Base-by-base conservation (phyloP, 345 rosid genomes). In the Euphorbia lathyris region DNA sequence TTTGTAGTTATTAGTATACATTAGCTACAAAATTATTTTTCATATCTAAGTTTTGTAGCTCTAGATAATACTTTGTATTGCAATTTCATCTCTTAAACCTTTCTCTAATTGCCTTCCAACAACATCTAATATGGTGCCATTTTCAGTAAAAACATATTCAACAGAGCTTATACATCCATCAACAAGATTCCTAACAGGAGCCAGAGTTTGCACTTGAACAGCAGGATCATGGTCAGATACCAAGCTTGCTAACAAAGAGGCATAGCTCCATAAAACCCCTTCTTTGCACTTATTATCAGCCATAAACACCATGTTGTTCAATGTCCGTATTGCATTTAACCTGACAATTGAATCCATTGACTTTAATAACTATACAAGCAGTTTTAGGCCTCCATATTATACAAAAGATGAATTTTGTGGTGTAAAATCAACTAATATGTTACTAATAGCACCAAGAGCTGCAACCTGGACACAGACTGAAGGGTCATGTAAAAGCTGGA, bases 191-290 rank as follows among this genome's bases (percentile, higher is more conserved):
- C 95, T 88, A 65, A 87, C 87, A 82, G 91, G 74, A 20, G 88
- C 97, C 74, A 94, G 78, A 71, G 98, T 90, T 84, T 91, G 96
- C 83, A 88, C 95, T 82, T 86, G 95, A 67, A 94, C 93, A 25
- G 56, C 76, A 22, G 87, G 86, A 76, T 94, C 98, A 2, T 90
- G 85, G 73, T 94, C 97, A 75, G 85, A 71, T 48, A 94, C 84
- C 69, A 91, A 91, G 82, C 74, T 80, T 47, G 93, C 88, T 69
- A 94, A 60, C 48, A 86, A 76, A 61, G 90, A 82, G 72, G 90
- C 87, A 27, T 59, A 94, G 74, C 76, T 88, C 90, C 58, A 71
- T 68, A 80, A 82, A 66, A 86, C 77, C 68, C 38, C 78, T 77
- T 91, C 90, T 76, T 91, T 91, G 63, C 81, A 84, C 78, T 76